Evolutionary conservation across 371 early-diverging fungal species (phyloP), one percentile per base, ranked within the genome.

Genomic region (Actinomortierella ambigua): DNA sequence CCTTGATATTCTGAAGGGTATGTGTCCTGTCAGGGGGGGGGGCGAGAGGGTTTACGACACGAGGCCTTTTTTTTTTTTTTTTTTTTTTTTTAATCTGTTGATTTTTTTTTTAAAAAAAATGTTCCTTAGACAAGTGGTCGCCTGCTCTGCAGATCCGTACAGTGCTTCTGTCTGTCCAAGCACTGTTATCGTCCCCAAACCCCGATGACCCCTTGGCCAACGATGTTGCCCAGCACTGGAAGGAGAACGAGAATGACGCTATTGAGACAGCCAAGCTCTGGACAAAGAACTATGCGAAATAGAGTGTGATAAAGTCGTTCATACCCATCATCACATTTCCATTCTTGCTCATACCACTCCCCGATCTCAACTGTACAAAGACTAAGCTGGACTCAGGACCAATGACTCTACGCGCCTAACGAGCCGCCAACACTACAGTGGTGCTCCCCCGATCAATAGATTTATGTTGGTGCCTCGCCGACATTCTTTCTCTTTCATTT

Each of bases 211-310:
- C 99, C 18, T 86, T 99, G 20, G 98, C 97, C 48, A 95, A 97
- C 76, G 97, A 98, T 63, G 98, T 99, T 53, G 99, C 99, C n/a
- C 93, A 97, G 71, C 93, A 97, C 66, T 99, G 96, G 96, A 97
- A 97, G 80, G 94, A 95, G 55, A 88, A 99, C 78, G 95, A 94
- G 77, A 88, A 88, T 69, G 90, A 79, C 17, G 98, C 98, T 40
- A 95, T 98, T 70, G 85, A 85, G 39, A 96, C 95, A 50, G 98
- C 93, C 86, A 84, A 70, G 62, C 56, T 82, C 61, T 73, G 73
- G 84, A 85, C 84, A n/a, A 42, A 51, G 49, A 68, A 69, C 58
- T 81, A 85, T 55, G 84, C 84, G n/a, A 63, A 64, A 39, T 53
- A 60, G 11, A 56, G 34, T 4, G 11, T 4, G 34, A 34, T 34